Conservation (phyloP, 257 asterid species). For the Rhazya stricta region DNA sequence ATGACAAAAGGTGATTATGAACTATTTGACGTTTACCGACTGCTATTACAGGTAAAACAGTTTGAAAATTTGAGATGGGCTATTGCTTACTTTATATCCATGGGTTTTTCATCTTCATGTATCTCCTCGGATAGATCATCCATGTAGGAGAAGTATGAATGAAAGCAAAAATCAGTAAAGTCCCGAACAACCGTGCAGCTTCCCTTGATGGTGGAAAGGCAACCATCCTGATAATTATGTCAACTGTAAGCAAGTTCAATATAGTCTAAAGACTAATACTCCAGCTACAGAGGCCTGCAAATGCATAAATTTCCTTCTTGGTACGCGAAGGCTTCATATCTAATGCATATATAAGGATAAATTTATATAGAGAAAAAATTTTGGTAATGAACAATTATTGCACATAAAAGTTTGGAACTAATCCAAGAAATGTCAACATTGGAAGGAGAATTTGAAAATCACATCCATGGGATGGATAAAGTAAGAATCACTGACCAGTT, state of each 20-base stretch:
- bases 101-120: conserved; percentile 49
- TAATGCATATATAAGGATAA: neutral
- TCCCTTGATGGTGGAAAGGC: conserved; percentile 51
- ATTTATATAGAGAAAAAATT: neutral
- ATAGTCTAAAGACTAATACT: conserved; percentile 3
- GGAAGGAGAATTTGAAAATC: neutral
- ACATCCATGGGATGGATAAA: neutral
- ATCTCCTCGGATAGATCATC: conserved; percentile 68
- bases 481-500: too few relatives aligned
- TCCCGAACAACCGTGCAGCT: conserved; percentile 70
- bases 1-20: neutral
- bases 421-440: neutral
- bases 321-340: neutral
- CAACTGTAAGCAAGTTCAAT: conserved; percentile 14
- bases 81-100: conserved; percentile 59
- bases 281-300: neutral
- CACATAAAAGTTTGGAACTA: neutral
- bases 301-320: neutral
- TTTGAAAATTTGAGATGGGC: neutral
- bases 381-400: neutral
- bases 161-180: conserved; percentile 87
- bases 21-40: neutral
- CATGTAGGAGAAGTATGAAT: conserved; percentile 88
- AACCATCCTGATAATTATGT: conserved; percentile 64
- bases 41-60: neutral